Base-by-base conservation (phyloP, 129 eudicot genomes). In the Arctium lappa region DNA sequence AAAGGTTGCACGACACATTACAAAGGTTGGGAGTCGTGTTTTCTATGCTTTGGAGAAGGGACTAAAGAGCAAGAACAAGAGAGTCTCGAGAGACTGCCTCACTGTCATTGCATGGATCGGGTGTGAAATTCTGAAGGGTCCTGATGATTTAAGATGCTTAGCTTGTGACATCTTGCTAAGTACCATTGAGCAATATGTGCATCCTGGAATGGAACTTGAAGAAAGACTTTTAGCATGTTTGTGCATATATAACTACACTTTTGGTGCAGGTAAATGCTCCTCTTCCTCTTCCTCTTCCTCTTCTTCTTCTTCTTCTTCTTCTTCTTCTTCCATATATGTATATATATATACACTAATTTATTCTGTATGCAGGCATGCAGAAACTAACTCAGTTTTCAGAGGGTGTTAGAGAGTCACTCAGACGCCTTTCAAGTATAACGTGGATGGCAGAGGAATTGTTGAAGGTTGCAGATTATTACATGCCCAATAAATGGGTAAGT, bases 371-470 rank as follows among this genome's bases (percentile, higher is more conserved):
- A 93, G 98, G 94, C 69, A 93, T 91, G 98, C 94, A 89, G 82
- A 93, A 90, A 79, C 88, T 91, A 82, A 86, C 90, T 62, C 87
- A 88, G 75, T 88, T 93, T 78, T 88, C 98, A 40, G 98, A 93
- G 81, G 97, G 97, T 48, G 98, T 93, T 70, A 76, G 92, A 79
- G 98, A 93, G 86, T 93, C 98, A 53, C 85, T 93, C 22, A 86
- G 98, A 79, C 94, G 98, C 62, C 89, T 93, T 34, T 91, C 98
- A 3, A 86, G 87, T 72, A 81, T 88, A 30, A 87, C 94, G 27
- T 93, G 98, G 98, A 91, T 93, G 98, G 97, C 98, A 32, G 98
- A 91, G 70, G 98, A 93, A 68, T 76, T 93, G 77, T 89, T 93
- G 38, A 88, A 88, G 79, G 98, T 93, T 73, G 98, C 97, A 37